Evolutionary conservation across 345 rosid species (phyloP).

Genomic region (Litchi chinensis): DNA sequence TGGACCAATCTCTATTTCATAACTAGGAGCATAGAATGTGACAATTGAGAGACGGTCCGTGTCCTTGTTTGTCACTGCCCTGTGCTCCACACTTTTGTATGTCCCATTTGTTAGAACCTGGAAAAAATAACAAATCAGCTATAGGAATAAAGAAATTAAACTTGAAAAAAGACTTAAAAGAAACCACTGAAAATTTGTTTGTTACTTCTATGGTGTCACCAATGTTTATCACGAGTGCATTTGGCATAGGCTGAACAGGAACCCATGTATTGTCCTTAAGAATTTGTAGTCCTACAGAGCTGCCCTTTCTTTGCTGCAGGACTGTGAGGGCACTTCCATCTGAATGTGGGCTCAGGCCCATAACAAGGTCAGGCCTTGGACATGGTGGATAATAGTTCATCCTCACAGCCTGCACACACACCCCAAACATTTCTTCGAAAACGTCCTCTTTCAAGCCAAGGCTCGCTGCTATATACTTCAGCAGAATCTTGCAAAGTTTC

Average conservation of each 20-base stretch:
- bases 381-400: slow-evolving; percentile 98
- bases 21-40: slow-evolving; percentile 94
- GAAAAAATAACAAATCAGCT: background rate
- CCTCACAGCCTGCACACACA: slow-evolving; percentile 87
- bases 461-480: slow-evolving; percentile 59
- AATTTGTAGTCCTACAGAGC: slow-evolving; percentile 81
- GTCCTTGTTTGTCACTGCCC: slow-evolving; percentile 79
- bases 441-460: slow-evolving; percentile 57
- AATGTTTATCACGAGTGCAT: slow-evolving; percentile 79
- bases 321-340: slow-evolving; percentile 98
- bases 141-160: background rate
- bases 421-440: slow-evolving; percentile 81
- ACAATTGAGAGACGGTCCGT: slow-evolving; percentile 86
- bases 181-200: background rate
- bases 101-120: slow-evolving; percentile 95
- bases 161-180: background rate
- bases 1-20: slow-evolving; percentile 81
- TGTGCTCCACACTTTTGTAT: slow-evolving; percentile 93
- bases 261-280: slow-evolving; percentile 73
- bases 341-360: slow-evolving; percentile 95
- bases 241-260: slow-evolving; percentile 62
- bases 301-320: slow-evolving; percentile 71
- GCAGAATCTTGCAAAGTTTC: slow-evolving; percentile 62
- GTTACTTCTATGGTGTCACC: slow-evolving; percentile 89
- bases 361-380: slow-evolving; percentile 90